Evolutionary conservation across 2,329 filamentous ascomycete genomes (phyloP).

Genomic region (Penicillium sp.): DNA sequence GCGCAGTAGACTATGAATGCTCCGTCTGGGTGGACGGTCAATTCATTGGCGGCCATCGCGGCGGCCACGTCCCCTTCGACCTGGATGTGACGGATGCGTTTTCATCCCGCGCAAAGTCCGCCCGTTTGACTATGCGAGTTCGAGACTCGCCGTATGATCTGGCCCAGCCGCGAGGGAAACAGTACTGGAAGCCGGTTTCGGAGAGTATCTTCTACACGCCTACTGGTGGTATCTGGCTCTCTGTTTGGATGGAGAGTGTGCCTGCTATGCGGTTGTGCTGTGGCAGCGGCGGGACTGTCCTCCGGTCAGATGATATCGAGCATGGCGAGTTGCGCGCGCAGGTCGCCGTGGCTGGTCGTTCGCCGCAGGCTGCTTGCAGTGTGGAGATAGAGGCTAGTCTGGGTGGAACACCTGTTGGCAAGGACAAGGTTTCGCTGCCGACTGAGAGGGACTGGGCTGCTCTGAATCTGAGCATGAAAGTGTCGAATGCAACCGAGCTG

Average conservation of each 20-base stretch:
- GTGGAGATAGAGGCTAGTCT: conserved; percentile 59
- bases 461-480: conserved; percentile 53
- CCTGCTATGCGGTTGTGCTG: conserved; percentile 55
- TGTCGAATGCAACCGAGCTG: conserved; percentile 40
- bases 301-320: conserved; percentile 59
- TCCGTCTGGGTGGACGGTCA: conserved; percentile 59
- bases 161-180: conserved; percentile 67
- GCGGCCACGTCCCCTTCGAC: conserved; percentile 65
- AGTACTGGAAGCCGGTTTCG: conserved; percentile 61
- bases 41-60: conserved; percentile 54
- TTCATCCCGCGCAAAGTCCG: conserved; percentile 11
- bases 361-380: conserved; percentile 37
- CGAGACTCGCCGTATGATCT: conserved; percentile 66
- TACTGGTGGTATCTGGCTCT: conserved; percentile 73
- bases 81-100: conserved; percentile 56
- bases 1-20: conserved; percentile 54
- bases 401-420: conserved; percentile 51
- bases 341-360: conserved; percentile 49
- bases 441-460: conserved; percentile 53
- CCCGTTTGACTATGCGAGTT: conserved; percentile 58
- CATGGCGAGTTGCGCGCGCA: conserved; percentile 53
- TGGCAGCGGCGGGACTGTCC: conserved; percentile 61
- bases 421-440: conserved; percentile 47
- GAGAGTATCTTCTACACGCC: conserved; percentile 67
- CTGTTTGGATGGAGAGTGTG: conserved; percentile 67